Evolutionary conservation across 352 stramenopile species (phyloP), one percentile per base, ranked within the genome.

Genomic region (Phytopythium boreale): DNA sequence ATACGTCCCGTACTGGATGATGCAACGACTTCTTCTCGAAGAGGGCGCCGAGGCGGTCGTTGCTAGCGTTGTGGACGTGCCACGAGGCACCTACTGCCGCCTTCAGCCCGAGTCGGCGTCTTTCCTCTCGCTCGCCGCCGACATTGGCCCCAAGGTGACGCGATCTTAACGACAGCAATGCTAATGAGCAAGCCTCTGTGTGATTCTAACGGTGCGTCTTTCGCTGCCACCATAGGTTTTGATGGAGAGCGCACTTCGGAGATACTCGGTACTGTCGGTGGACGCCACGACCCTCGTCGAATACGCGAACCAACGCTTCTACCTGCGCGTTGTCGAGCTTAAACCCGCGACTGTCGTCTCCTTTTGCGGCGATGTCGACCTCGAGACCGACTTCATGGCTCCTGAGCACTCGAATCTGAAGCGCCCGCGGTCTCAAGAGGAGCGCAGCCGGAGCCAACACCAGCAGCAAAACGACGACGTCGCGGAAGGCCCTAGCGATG

Each of bases 1-100:
- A 19, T 90, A 82, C 47, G 71, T 87, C 20, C 81, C 81, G 1
- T 87, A 86, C 59, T 90, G 81, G 81, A 84, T 90, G 36, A 90
- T 90, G 81, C 77, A 88, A 58, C 82, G 79, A 56, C 66, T 88
- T 8, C 24, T 70, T 5, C 61, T 85, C 27, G 36, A 61, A 0
- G 81, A 88, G 70, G 81, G 77, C 9, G 68, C 53, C 0, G 63
- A 64, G 11, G 68, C 87, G 11, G 60, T 75, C n/a, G 52, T 87
- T 12, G 75, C 69, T 2, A 86, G 69, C 24, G 59, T 74, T 4
- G 11, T 51, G 7, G 56, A 75, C 24, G 64, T 84, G 15, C 77
- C 79, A 47, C 63, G 69, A 0, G 77, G 76, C 0, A 74, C 86
- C 34, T 88, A 87, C 36, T 89, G 82, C 24, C 82, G 76, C 0